Percentiles rank a stretch among this genome's conserved stretches.
Conservation (phyloP, 257 asterid genomes). For the Datura wrightii region DNA sequence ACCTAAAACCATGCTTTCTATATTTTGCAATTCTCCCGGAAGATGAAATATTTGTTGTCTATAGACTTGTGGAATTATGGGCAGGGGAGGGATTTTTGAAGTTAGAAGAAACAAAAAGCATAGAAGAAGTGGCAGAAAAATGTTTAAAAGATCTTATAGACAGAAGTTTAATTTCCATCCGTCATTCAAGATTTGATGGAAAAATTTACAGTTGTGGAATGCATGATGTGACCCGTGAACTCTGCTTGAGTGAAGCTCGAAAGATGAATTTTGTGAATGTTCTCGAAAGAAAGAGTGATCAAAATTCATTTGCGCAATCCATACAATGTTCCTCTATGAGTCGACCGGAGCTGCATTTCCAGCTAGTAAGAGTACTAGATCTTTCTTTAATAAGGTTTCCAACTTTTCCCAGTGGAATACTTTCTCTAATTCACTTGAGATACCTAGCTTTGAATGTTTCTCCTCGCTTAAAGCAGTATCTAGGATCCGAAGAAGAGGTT, state of each 20-base stretch:
- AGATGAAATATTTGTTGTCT: conserved; percentile 13
- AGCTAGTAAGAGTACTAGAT: neutral
- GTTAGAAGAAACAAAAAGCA: neutral
- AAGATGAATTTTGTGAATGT: neutral
- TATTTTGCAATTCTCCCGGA: conserved; percentile 4
- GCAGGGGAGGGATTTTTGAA: conserved; percentile 38
- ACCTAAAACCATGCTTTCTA: conserved; percentile 33
- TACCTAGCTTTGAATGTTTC: conserved; percentile 19
- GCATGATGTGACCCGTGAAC: conserved; percentile 26
- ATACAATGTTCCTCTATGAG: neutral
- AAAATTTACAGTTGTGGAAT: conserved; percentile 22
- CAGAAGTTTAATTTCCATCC: neutral
- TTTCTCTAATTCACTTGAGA: neutral
- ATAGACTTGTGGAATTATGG: conserved; percentile 30
- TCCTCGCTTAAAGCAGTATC: neutral
- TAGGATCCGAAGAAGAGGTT: neutral
- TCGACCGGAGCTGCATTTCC: neutral
- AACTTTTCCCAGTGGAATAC: neutral
- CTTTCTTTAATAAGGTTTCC: neutral
- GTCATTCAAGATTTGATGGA: neutral
- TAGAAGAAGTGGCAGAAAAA: neutral
- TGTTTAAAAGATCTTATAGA: neutral
- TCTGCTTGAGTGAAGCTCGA: conserved; percentile 32
- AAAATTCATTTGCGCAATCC: neutral
- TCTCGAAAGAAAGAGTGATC: neutral